Conservation (phyloP, 2,329 filamentous ascomycete species). For the Paramyrothecium roridum region DNA sequence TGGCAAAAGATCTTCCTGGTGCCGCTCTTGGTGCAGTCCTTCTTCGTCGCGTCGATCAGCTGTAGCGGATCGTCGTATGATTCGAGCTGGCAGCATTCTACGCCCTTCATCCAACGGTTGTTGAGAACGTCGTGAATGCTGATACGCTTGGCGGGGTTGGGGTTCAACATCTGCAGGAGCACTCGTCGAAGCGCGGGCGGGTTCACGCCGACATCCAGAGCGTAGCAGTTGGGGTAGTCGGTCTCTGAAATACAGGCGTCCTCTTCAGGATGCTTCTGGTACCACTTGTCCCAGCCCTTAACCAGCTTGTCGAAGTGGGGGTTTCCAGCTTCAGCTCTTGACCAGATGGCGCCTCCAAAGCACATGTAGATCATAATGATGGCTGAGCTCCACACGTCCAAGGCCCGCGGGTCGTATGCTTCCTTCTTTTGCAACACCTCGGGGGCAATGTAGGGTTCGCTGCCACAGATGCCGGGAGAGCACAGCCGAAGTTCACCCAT, state of each 20-base stretch:
- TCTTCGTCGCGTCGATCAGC: slow-evolving; percentile 61
- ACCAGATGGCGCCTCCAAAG: slow-evolving; percentile 72
- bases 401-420: slow-evolving; percentile 67
- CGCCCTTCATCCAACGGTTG: slow-evolving; percentile 68
- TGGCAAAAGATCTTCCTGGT: slow-evolving; percentile 55
- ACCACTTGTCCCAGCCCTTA: slow-evolving; percentile 67
- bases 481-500: slow-evolving; percentile 72
- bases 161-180: slow-evolving; percentile 79
- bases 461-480: slow-evolving; percentile 78
- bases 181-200: slow-evolving; percentile 68
- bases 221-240: slow-evolving; percentile 62
- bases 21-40: slow-evolving; percentile 37
- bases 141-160: slow-evolving; percentile 68
- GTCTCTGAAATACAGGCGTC: slow-evolving; percentile 45
- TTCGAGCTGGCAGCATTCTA: slow-evolving; percentile 78
- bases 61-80: slow-evolving; percentile 62
- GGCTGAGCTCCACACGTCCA: slow-evolving; percentile 85
- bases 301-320: slow-evolving; percentile 64
- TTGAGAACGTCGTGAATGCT: slow-evolving; percentile 66
- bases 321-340: slow-evolving; percentile 56
- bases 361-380: slow-evolving; percentile 79
- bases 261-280: slow-evolving; percentile 46
- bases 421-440: slow-evolving; percentile 71
- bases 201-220: slow-evolving; percentile 63
- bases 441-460: slow-evolving; percentile 81